Evolutionary conservation across 257 asterid genomes (phyloP).

Genomic region (Forsythia viridissima): DNA sequence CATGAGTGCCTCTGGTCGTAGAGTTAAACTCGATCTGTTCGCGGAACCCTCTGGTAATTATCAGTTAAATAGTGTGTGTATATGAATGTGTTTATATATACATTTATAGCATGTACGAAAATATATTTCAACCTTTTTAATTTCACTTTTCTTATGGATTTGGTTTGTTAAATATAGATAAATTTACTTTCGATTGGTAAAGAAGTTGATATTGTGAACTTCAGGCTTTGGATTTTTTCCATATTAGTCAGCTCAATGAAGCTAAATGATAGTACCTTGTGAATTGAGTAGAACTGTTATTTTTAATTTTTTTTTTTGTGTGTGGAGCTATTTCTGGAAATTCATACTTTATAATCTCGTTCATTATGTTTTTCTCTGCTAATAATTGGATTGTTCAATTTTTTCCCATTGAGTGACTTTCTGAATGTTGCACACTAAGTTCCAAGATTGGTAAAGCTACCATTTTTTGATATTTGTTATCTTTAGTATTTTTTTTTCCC

Average conservation of each 20-base stretch:
- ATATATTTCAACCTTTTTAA: neutral
- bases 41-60: conserved; percentile 93
- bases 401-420: neutral
- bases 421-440: conserved; percentile 2
- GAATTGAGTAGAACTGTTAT: neutral
- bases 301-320: neutral
- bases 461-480: neutral
- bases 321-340: neutral
- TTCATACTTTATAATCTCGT: neutral
- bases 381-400: neutral
- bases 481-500: neutral
- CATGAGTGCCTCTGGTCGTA: conserved; percentile 59
- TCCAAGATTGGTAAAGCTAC: neutral
- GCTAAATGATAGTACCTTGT: neutral
- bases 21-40: conserved; percentile 88
- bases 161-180: neutral
- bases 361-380: neutral
- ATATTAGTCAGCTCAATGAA: neutral
- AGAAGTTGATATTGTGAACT: neutral
- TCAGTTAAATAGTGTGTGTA: neutral
- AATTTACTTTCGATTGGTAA: neutral
- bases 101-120: neutral
- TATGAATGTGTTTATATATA: neutral
- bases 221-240: neutral
- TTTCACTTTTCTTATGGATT: too few species aligned